Percentiles rank a stretch among this genome's conserved stretches.
Conservation (phyloP, 495 filamentous ascomycete genomes). For the Hyaloscypha finlandica region DNA sequence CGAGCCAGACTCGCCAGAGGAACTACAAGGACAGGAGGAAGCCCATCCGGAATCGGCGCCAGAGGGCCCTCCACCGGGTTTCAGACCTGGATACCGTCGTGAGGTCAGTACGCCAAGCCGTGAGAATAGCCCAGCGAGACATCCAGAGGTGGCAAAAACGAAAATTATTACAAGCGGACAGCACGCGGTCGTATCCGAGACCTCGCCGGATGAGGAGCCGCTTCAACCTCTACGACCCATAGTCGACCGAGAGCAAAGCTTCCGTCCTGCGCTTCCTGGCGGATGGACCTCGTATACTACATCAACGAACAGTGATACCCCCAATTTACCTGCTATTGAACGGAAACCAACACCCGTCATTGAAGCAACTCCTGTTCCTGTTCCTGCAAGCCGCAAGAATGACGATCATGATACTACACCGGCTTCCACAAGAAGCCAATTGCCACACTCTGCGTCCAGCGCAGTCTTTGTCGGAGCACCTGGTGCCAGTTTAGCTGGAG, state of each 20-base stretch:
- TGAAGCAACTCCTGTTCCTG: constrained; percentile 15
- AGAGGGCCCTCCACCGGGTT: constrained; percentile 23
- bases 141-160: constrained; percentile 51
- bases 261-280: constrained; percentile 63
- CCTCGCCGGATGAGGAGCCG: constrained; percentile 19
- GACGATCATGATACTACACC: constrained; percentile 31
- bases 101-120: constrained; percentile 63
- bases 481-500: constrained; percentile 27
- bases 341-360: constrained; percentile 31
- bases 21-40: neutral
- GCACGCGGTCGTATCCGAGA: constrained; percentile 39
- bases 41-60: neutral
- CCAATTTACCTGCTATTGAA: constrained; percentile 32
- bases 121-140: constrained; percentile 63
- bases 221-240: constrained; percentile 25
- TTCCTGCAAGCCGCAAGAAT: neutral
- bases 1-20: constrained; percentile 34
- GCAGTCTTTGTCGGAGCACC: constrained; percentile 32
- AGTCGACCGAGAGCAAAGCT: constrained; percentile 39
- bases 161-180: constrained; percentile 41
- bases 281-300: constrained; percentile 64
- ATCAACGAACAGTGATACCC: constrained; percentile 21
- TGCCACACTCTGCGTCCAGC: constrained; percentile 24
- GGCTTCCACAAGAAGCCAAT: constrained; percentile 26
- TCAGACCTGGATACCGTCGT: constrained; percentile 60